phyloP scores from a whole-genome alignment of 106 monocot species.

The Xerophyta viscosa region DNA sequence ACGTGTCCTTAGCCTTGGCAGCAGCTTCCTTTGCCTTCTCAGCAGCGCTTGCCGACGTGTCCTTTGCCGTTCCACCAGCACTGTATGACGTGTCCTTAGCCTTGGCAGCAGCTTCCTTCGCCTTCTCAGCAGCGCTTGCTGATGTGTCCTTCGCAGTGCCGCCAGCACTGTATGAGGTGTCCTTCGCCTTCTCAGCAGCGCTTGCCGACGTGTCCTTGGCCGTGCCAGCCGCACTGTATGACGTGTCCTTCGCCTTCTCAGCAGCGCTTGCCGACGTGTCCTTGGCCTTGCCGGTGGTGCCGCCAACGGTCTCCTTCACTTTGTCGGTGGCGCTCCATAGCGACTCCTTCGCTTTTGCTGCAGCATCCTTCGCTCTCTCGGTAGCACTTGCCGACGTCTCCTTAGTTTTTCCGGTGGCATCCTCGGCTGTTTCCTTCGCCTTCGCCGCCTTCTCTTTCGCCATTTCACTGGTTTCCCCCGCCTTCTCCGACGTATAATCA shows the following conservation, averaged over 20 bases:
- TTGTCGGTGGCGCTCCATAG: neutral
- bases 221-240: neutral
- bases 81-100: neutral
- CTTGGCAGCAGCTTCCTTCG: neutral
- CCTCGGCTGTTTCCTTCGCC: neutral
- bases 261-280: neutral
- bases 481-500: neutral
- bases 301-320: neutral
- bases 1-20: too few species aligned
- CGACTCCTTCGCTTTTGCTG: too few species aligned
- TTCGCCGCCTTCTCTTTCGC: neutral
- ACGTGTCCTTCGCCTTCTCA: neutral
- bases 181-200: neutral
- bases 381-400: too few species aligned
- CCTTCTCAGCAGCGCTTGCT: neutral
- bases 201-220: neutral
- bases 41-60: neutral
- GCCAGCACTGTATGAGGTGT: neutral
- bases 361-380: too few species aligned
- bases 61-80: neutral
- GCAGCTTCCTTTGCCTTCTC: neutral
- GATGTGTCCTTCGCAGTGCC: neutral
- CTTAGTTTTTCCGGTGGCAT: too few species aligned
- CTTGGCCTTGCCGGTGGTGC: neutral
- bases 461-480: neutral